Base-by-base conservation (phyloP, 1,139 yeast species). In the Hanseniaspora uvarum region DNA sequence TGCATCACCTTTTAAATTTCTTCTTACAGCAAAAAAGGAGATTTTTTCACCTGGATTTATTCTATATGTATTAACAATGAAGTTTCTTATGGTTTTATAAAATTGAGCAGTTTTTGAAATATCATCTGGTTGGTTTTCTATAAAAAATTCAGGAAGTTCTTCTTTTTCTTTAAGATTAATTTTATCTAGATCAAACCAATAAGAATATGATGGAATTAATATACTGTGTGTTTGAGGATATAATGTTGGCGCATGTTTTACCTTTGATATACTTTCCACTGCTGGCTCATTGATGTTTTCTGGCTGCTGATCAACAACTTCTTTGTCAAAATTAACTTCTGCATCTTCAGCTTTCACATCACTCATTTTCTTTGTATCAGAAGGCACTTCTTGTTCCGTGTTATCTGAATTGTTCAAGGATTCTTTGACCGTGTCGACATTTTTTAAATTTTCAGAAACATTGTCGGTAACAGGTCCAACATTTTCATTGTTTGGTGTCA, bases 1-100 rank as follows among this genome's bases (percentile, higher is more conserved):
- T 11, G 89, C 97, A 71, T 94, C 98, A 41, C 98, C 98, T 23
- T 88, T 94, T 58, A 94, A 75, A 64, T 89, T 92, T 63, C 99
- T 81, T 63, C 98, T 82, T 57, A 94, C 86, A 0, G 97, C 94
- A 0, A 98, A 92, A 55, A 88, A 84, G 0, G 96, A 87, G 52
- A 92, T 74, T 64, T 86, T 89, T 68, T 92, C 98, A 62, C 83
- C 82, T 14, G 98, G 98, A 65, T 92, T 89, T 57, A 92, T 72
- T 60, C 98, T 76, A 67, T 92, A 94, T 6, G 96, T 79, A 68
- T 92, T 88, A 50, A 92, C 76, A 95, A 92, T 87, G 67, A 92
- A 92, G 66, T 89, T 92, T 65, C 99, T 79, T 67, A 88, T 89
- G 66, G 84, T 86, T 56, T 80, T 77, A 68, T 89, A 92, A 43